Conservation (phyloP, 352 stramenopile genomes). For the Blastocystis sp. region DNA sequence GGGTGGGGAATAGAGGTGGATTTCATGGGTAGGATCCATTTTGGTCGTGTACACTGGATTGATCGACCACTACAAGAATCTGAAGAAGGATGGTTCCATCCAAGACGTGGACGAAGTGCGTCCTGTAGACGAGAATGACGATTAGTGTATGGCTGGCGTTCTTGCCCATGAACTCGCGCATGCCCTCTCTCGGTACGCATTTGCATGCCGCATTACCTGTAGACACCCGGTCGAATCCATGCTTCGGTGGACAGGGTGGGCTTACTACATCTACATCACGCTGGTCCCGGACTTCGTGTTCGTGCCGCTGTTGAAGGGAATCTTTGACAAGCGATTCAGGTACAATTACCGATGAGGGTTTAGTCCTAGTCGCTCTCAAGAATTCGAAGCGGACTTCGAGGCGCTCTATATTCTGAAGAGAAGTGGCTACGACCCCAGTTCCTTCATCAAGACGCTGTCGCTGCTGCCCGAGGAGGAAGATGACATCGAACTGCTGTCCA, state of each 20-base stretch:
- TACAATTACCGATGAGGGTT: not conserved
- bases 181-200: not conserved
- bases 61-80: conserved; percentile 16
- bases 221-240: conserved; percentile 14
- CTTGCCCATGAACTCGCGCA: conserved; percentile 37
- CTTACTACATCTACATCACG: conserved; percentile 37
- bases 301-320: not conserved
- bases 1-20: not conserved
- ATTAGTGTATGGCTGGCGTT: conserved; percentile 40
- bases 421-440: conserved; percentile 12
- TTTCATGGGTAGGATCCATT: conserved; percentile 13
- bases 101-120: not conserved
- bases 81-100: not conserved
- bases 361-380: not conserved
- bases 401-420: conserved; percentile 30
- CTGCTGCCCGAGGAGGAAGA: conserved; percentile 8
- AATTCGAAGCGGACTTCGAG: conserved; percentile 31
- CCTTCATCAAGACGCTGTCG: not conserved
- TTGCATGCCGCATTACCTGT: not conserved
- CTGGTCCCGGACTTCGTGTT: conserved; percentile 24
- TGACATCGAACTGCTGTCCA: not conserved
- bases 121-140: not conserved
- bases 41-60: conserved; percentile 18
- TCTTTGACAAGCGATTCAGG: not conserved
- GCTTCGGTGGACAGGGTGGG: not conserved